Conservation (phyloP, 116 monocot species). For the Papilionanthe hybrid region DNA sequence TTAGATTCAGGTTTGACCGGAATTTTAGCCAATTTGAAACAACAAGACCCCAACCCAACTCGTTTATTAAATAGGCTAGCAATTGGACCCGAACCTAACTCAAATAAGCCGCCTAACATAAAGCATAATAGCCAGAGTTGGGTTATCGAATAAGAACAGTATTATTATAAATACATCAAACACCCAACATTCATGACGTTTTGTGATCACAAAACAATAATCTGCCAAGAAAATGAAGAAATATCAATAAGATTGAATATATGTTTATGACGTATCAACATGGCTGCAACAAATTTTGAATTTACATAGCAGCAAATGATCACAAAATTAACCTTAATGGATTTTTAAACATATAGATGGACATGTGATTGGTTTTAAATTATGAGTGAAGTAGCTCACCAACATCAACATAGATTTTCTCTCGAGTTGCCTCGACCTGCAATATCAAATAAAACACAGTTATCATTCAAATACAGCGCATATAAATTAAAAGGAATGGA, state of each 20-base stretch:
- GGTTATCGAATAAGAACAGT: no score
- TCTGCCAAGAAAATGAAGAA: neutral
- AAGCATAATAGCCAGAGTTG: no score
- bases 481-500: neutral
- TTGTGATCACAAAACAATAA: no score
- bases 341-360: neutral
- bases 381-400: constrained; percentile 34
- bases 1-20: no score
- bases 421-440: constrained; percentile 70
- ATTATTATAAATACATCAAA: no score
- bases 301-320: neutral
- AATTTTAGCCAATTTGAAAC: no score
- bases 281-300: neutral
- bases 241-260: neutral
- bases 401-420: constrained; percentile 88
- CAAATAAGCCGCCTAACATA: no score
- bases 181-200: no score
- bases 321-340: neutral
- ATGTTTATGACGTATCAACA: neutral
- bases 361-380: neutral
- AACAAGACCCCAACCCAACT: no score
- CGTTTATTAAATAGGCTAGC: no score
- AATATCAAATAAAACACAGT: constrained; percentile 13
- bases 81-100: no score
- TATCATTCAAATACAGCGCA: neutral